These are phyloP conservation scores for Penicillium glabrum DNA, from an alignment of 2,329 filamentous ascomycete genomes.

Conservation along the genomic window DNA sequence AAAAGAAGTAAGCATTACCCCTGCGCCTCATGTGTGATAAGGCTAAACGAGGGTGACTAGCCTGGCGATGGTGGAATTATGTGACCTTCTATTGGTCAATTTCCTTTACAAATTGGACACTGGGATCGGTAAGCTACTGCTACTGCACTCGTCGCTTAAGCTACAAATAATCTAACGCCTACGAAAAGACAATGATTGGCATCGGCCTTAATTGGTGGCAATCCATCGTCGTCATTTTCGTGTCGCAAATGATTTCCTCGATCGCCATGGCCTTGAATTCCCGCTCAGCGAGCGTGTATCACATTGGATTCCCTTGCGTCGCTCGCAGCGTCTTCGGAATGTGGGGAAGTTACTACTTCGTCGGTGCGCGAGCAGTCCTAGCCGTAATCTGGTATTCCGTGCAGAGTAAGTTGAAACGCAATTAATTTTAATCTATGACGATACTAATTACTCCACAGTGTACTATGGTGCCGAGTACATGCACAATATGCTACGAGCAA, in stretches of 20 bases:
- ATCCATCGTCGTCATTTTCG: constrained; percentile 3
- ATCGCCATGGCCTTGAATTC: constrained; percentile 5
- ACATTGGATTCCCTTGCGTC: constrained; percentile 1
- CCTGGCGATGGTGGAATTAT: constrained; percentile 7
- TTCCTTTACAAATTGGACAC: constrained; percentile 5
- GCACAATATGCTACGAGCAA: constrained; percentile 2
- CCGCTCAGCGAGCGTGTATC: not conserved
- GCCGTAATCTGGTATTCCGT: constrained; percentile 4
- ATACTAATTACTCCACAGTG: not conserved
- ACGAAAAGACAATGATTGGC: constrained; percentile 1
- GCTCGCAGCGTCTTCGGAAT: constrained; percentile 5
- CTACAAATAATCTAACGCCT: not conserved
- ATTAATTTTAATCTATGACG: not conserved
- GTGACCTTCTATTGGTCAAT: constrained; percentile 4
- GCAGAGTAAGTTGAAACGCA: not conserved
- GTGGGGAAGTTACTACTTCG: constrained; percentile 6
- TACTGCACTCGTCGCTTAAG: not conserved
- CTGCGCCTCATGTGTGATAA: not conserved
- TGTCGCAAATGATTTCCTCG: constrained; percentile 2
- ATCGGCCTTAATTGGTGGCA: constrained; percentile 7
- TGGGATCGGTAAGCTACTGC: constrained; percentile 1
- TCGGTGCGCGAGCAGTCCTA: constrained; percentile 1
- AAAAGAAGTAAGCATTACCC: not conserved
- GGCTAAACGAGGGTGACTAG: not conserved
- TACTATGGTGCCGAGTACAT: constrained; percentile 2